These are phyloP conservation scores for Phialophora chinensis DNA, from an alignment of 2,329 filamentous ascomycete species.

Conservation along the genomic window DNA sequence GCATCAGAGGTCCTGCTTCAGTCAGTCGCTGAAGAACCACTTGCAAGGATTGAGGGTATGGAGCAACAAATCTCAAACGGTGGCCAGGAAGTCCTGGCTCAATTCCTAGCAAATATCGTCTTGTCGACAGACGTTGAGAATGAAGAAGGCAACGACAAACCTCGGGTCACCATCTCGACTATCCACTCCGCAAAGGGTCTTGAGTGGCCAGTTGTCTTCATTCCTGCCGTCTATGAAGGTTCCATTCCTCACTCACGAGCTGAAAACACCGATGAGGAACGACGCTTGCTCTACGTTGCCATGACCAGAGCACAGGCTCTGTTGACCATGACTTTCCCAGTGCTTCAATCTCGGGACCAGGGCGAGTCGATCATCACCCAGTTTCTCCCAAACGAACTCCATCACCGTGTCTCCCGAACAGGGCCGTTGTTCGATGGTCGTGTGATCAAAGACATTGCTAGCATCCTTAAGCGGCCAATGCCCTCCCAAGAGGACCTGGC, in stretches of 20 bases:
- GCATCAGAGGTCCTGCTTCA: conserved; percentile 71
- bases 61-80: conserved; percentile 62
- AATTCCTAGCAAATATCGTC: conserved; percentile 87
- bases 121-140: conserved; percentile 78
- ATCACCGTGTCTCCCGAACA: conserved; percentile 61
- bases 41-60: conserved; percentile 73
- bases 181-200: conserved; percentile 96
- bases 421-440: conserved; percentile 73
- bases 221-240: conserved; percentile 86
- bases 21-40: conserved; percentile 56
- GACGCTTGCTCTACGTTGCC: conserved; percentile 87
- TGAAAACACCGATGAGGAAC: conserved; percentile 85
- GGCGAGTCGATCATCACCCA: conserved; percentile 71
- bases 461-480: conserved; percentile 69
- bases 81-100: conserved; percentile 70
- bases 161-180: conserved; percentile 85
- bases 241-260: conserved; percentile 87
- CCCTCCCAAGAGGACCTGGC: conserved; percentile 64
- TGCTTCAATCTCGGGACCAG: conserved; percentile 66
- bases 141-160: conserved; percentile 59
- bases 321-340: conserved; percentile 82
- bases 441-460: conserved; percentile 69
- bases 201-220: conserved; percentile 95
- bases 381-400: conserved; percentile 68
- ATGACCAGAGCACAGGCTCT: conserved; percentile 92